Percentiles rank a stretch among this genome's conserved stretches.
phyloP scores from a whole-genome alignment of 2,329 filamentous ascomycete genomes.

The Lasiodiplodia gonubiensis region DNA sequence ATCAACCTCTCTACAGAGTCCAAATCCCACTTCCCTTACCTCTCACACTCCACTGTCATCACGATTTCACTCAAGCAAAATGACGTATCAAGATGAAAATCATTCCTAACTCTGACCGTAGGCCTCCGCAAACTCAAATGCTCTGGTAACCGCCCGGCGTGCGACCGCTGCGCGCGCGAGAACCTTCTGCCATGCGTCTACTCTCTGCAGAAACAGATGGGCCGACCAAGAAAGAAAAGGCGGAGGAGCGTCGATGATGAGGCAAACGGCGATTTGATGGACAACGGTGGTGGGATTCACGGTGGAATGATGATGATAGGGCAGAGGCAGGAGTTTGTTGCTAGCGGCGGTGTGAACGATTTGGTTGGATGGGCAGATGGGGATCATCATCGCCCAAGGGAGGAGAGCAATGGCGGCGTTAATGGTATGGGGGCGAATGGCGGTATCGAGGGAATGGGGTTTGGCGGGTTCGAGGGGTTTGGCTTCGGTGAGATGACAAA shows the following conservation, averaged over 20 bases:
- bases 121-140: conserved; percentile 58
- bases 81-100: not conserved
- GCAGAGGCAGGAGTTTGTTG: not conserved
- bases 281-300: not conserved
- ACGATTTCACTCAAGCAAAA: not conserved
- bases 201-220: conserved; percentile 57
- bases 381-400: too few species aligned
- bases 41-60: too few species aligned
- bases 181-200: conserved; percentile 50
- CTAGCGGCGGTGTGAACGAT: too few species aligned
- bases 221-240: conserved; percentile 58
- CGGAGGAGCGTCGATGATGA: conserved; percentile 16
- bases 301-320: not conserved
- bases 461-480: conserved; percentile 19
- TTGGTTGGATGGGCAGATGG: not conserved
- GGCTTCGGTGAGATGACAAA: not conserved
- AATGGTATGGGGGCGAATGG: not conserved
- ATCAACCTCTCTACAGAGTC: too few species aligned
- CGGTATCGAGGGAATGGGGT: conserved; percentile 1
- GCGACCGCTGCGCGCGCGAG: conserved; percentile 51
- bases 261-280: not conserved
- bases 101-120: conserved; percentile 31
- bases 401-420: not conserved
- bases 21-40: too few species aligned
- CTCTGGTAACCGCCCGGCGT: conserved; percentile 50